Evolutionary conservation across 257 asterid genomes (phyloP), one percentile per base, ranked within the genome.

Genomic region (Scutellaria galericulata): DNA sequence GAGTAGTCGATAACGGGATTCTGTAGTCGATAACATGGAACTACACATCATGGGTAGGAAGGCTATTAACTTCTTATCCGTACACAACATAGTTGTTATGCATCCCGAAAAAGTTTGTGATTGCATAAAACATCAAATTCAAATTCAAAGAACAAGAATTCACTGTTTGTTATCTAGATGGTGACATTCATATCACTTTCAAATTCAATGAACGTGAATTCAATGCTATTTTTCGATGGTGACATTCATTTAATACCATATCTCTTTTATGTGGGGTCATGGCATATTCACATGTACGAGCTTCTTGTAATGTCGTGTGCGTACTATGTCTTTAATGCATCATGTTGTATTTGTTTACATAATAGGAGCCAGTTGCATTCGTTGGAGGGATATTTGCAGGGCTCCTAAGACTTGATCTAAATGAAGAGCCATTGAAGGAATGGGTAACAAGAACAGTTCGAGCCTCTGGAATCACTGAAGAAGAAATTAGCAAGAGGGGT

Each of bases 351-450:
- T 68, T 13, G 9, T 24, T 10, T 61, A 18, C 37, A 24, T 47
- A 11, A 0, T 61, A 92, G 98, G 98, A 92, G 79, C 98, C 97
- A 11, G 86, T 90, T 53, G 98, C 97, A 50, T 92, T 92, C 52
- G 75, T 85, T 77, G 97, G 97, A 77, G 97, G 97, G 74, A 69
- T 92, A 67, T 84, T 92, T 86, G 98, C 97, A 7, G 98, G 98
- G 7, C 84, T 90, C 46, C 83, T 92, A 39, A 86, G 96, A 86
- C 94, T 92, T 65, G 97, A 92, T 72, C 79, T 88, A 55, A 92
- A 83, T 8, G 98, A 92, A 82, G 97, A 92, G 65, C 98, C 96
- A 51, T 41, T 92, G 44, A 92, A 77, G 77, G 97, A 88, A 82
- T 92, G 98, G 98, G 90, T 92, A 22, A 54, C 84, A 18, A 87